Evolutionary conservation across 768 basidiomycete genomes (phyloP), one percentile per base, ranked within the genome.

Genomic region (Lentinula guzmanii): DNA sequence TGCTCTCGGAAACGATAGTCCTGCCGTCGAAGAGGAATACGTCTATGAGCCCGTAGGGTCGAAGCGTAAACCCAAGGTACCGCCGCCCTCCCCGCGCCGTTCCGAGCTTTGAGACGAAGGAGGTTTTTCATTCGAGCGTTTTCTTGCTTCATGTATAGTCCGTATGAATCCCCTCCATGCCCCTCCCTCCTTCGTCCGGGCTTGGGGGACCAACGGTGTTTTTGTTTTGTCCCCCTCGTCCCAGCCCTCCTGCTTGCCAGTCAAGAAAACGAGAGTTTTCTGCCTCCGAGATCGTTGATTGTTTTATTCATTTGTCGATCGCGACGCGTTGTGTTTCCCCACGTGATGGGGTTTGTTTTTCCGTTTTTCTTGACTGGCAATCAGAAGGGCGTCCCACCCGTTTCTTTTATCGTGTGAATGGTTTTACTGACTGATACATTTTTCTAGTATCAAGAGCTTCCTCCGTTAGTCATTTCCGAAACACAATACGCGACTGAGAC

Each of bases 21-120:
- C 87, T 55, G 79, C 79, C 34, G 85, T 91, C 37, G 90, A 93
- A 70, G 91, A 93, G 70, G 91, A 93, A 70, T 85, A 87, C 71
- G 75, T 86, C 53, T 93, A 91, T 81, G 90, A 91, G 73, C 86
- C 85, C 35, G 76, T 81, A 65, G 77, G 73, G 67, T 65, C 81
- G 62, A 88, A 86, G 77, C 86, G 89, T 76, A 91, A 87, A 86
- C 77, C 85, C 86, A 93, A 93, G 91, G 91, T 93, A 93, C 84
- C 90, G 75, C 84, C 88, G 78, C 85, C 87, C 79, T 78, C 79
- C 79, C 84, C 84, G 80, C 89, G 89, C 84, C 90, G 88, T 82
- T 87, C 90, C 78, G 89, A 91, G 87, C 87, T 91, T 82, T 92
- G 87, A 91, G 91, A 91, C 90, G 91, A 92, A 89, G 91, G 90